phyloP scores from a whole-genome alignment of 2,329 filamentous ascomycete species.

The Septoria petroselini region DNA sequence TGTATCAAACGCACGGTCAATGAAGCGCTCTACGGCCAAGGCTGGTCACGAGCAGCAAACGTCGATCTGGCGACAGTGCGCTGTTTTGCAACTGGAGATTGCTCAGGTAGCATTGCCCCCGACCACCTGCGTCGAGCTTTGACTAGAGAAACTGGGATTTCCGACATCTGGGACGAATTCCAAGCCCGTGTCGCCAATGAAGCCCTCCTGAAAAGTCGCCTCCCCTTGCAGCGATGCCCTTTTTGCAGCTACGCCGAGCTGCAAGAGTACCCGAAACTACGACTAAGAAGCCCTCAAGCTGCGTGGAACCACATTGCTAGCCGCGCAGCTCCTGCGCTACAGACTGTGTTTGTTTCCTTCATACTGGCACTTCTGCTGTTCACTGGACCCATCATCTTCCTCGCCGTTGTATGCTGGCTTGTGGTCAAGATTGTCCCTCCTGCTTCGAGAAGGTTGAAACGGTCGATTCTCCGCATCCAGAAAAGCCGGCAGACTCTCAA shows the following conservation, averaged over 20 bases:
- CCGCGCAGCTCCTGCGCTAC: slow-evolving; percentile 39
- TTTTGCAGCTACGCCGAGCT: slow-evolving; percentile 91
- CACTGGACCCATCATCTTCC: slow-evolving; percentile 54
- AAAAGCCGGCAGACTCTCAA: slow-evolving; percentile 69
- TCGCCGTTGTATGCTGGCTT: slow-evolving; percentile 34
- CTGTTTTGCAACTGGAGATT: slow-evolving; percentile 72
- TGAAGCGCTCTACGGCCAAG: slow-evolving; percentile 89
- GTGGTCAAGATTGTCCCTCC: slow-evolving; percentile 19
- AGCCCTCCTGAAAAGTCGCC: slow-evolving; percentile 65
- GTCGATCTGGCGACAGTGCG: slow-evolving; percentile 68
- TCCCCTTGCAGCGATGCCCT: slow-evolving; percentile 78
- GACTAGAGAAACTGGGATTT: slow-evolving; percentile 63
- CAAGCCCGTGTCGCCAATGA: slow-evolving; percentile 78
- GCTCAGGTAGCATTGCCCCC: slow-evolving; percentile 68
- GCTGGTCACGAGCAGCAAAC: slow-evolving; percentile 79
- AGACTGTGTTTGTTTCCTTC: slow-evolving; percentile 49
- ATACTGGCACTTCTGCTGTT: slow-evolving; percentile 28
- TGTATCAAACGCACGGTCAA: slow-evolving; percentile 79
- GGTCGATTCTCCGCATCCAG: slow-evolving; percentile 59
- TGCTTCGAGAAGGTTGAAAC: slow-evolving; percentile 24
- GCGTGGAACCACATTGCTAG: slow-evolving; percentile 29
- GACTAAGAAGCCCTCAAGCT: slow-evolving; percentile 23
- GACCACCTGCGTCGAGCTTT: slow-evolving; percentile 72
- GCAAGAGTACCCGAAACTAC: slow-evolving; percentile 50
- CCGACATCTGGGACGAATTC: slow-evolving; percentile 69